These are phyloP conservation scores for Microglena sp. DNA, from an alignment of 139 green algal species.

Conservation along the genomic window DNA sequence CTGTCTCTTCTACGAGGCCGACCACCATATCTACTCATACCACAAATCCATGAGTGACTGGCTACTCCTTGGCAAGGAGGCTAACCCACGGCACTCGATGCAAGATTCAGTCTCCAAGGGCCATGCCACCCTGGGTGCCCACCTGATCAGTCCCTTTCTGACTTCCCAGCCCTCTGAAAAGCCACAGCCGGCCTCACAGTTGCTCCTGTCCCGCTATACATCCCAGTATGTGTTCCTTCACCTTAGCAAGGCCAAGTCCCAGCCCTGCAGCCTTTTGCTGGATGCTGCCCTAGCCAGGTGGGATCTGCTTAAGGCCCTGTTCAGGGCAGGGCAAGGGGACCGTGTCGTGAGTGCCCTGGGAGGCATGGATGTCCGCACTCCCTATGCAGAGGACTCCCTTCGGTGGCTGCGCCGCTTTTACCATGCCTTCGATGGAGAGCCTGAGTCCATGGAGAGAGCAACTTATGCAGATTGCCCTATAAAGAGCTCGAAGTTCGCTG, in stretches of 20 bases:
- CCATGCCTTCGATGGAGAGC: too few species aligned
- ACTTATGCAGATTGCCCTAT: too few species aligned
- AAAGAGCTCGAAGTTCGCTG: too few species aligned
- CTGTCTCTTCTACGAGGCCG: slow-evolving; percentile 15
- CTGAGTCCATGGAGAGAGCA: too few species aligned
- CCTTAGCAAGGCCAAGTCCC: neutral
- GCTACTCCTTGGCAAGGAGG: too few species aligned
- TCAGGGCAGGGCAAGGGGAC: neutral
- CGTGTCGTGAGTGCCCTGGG: neutral
- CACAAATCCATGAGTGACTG: slow-evolving; percentile 22
- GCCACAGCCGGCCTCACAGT: too few species aligned
- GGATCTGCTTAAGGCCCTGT: neutral
- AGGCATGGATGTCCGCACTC: neutral
- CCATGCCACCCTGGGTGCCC: too few species aligned
- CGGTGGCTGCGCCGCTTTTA: neutral
- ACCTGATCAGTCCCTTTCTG: too few species aligned
- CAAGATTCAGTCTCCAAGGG: too few species aligned
- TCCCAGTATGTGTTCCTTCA: slow-evolving; percentile 15
- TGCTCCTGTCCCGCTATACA: neutral
- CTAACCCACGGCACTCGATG: too few species aligned
- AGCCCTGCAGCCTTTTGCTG: slow-evolving; percentile 1
- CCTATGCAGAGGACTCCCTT: neutral
- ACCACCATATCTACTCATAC: slow-evolving; percentile 22
- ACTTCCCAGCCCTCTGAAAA: too few species aligned
- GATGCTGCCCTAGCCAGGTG: neutral